Conservation (phyloP, 177 flowering plant genomes). For the Vitis hybrid region DNA sequence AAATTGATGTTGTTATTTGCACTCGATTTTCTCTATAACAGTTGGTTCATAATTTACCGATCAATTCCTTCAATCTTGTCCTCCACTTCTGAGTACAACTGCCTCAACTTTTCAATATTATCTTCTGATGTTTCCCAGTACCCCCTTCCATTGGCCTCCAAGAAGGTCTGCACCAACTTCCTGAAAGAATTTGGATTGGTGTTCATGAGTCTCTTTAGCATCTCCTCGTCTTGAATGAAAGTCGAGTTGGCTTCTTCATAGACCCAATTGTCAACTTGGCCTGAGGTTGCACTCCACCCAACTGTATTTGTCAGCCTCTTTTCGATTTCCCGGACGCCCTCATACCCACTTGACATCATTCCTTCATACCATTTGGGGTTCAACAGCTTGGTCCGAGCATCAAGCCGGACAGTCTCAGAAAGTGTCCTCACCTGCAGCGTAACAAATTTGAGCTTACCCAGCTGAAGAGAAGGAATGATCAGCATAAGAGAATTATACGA, state of each 20-base stretch:
- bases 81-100: conserved; percentile 92
- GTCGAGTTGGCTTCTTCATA: conserved; percentile 97
- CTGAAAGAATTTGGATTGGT: conserved; percentile 96
- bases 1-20: conserved; percentile 6
- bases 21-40: not conserved
- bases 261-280: conserved; percentile 99
- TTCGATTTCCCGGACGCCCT: conserved; percentile 98
- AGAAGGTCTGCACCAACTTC: conserved; percentile 91
- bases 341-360: conserved; percentile 90
- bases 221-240: conserved; percentile 83
- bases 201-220: conserved; percentile 88
- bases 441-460: not conserved
- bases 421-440: conserved; percentile 74
- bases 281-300: conserved; percentile 99
- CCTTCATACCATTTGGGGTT: conserved; percentile 99
- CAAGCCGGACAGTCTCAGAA: conserved; percentile 94
- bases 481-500: not conserved
- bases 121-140: conserved; percentile 95
- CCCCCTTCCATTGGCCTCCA: conserved; percentile 99
- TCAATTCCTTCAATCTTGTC: conserved; percentile 99
- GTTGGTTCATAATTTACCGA: conserved; percentile 32
- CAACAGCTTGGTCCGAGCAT: conserved; percentile 90
- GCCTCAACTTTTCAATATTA: conserved; percentile 79
- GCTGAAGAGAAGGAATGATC: not conserved
- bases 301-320: conserved; percentile 94